Evolutionary conservation across 1,284 basidiomycete genomes (phyloP).

Genomic region (Ceratorhiza oryzae-sativae): DNA sequence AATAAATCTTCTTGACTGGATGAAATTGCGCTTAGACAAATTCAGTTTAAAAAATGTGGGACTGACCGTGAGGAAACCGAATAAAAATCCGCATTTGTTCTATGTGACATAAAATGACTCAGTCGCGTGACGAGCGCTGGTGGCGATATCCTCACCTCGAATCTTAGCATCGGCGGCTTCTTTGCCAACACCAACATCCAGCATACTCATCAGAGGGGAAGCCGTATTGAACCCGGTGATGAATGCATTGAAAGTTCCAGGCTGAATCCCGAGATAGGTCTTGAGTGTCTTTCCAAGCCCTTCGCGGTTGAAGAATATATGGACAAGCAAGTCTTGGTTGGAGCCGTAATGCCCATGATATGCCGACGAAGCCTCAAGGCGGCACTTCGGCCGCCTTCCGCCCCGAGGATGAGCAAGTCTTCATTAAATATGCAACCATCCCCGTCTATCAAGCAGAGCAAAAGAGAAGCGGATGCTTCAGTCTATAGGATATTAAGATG

Average conservation of each 20-base stretch:
- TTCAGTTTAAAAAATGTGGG: neutral
- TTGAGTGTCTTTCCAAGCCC: slow-evolving; percentile 62
- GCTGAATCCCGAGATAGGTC: slow-evolving; percentile 54
- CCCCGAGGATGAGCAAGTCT: slow-evolving; percentile 61
- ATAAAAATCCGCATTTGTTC: slow-evolving; percentile 67
- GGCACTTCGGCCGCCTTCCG: slow-evolving; percentile 63
- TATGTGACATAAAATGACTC: slow-evolving; percentile 42
- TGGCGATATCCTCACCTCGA: slow-evolving; percentile 57
- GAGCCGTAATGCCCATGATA: slow-evolving; percentile 56
- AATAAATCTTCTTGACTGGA: slow-evolving; percentile 34
- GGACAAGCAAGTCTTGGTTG: slow-evolving; percentile 64
- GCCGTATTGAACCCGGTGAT: slow-evolving; percentile 71
- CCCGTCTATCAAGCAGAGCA: slow-evolving; percentile 68
- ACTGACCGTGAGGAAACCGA: slow-evolving; percentile 61
- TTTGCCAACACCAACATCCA: slow-evolving; percentile 75
- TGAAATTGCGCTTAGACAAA: neutral
- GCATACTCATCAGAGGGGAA: slow-evolving; percentile 66
- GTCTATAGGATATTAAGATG: neutral
- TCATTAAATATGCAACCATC: slow-evolving; percentile 57
- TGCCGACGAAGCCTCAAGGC: slow-evolving; percentile 60
- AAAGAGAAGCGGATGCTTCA: slow-evolving; percentile 53
- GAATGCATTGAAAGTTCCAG: slow-evolving; percentile 64
- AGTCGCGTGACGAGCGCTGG: neutral
- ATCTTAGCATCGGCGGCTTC: slow-evolving; percentile 78
- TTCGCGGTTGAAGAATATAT: slow-evolving; percentile 68